Evolutionary conservation across 148 eudicot species (phyloP), one percentile per base, ranked within the genome.

Genomic region (Simmondsia chinensis): DNA sequence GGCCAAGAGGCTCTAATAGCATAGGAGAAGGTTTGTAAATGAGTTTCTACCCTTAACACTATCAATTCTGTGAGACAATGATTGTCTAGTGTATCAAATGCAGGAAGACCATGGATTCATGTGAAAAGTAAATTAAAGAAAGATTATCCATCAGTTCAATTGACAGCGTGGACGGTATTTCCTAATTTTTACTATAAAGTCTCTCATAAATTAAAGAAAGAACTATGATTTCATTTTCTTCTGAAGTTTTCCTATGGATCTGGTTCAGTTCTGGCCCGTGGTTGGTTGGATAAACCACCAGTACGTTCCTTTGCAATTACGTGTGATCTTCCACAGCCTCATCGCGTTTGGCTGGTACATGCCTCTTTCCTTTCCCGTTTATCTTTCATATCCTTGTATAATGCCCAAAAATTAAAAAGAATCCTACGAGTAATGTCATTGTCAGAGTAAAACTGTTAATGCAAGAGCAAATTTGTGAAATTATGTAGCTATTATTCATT

Each of bases 241-340:
- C 33, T 21, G 29, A 41, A 18, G 5, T 21, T n/a, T 24, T 45
- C 7, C 27, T 3, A 24, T 39, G 15, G 15, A 39, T 39, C 5
- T 54, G 21, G 20, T 45, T 50, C 83, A 91, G 97, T 82, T 91
- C 57, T 82, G 97, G 95, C 95, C 97, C 3, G 79, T 79, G 16
- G 59, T 91, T 34, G 88, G 94, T 33, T 91, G 95, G 93, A 65
- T 91, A 52, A 91, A 91, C 55, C 79, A 91, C 71, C 88, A 75
- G 63, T 77, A 79, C 39, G 77, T 91, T 35, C 99, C 99, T 1
- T 50, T 91, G 70, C 94, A 91, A 52, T 59, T 91, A 49, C 95
- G 96, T 26, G 94, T 86, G 50, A 48, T 91, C 58, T 69, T 86
- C 69, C 83, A 75, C 23, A 91, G 99, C 57, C 26, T 67, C 59